Evolutionary conservation across 805 yeast species (phyloP), one percentile per base, ranked within the genome.

Genomic region (Candida orba): DNA sequence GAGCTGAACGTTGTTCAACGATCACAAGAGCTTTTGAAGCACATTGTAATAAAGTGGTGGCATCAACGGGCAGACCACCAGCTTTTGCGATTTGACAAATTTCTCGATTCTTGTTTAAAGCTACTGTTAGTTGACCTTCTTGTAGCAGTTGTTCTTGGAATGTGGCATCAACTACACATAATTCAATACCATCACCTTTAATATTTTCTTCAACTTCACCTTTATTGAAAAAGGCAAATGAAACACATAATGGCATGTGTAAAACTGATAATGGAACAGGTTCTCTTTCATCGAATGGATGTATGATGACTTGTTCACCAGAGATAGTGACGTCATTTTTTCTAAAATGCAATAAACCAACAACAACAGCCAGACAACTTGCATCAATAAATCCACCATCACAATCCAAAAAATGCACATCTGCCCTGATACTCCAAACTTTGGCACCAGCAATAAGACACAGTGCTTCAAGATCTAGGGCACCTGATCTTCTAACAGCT

Each of bases 301-400:
- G 93, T 0, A 91, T 69, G 10, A 82, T 72, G 10, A 87, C 67
- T 24, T 74, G 75, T 34, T 78, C 81, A 13, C 83, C 84, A 36
- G 72, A 71, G 9, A 89, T 78, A 2, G 89, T 76, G 29, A 88
- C 75, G 62, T 90, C 96, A 10, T 95, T 95, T 53, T 85, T 81
- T 44, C 76, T 76, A 63, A 79, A 93, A 60, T 90, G 96, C 51
- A 81, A 70, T 43, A 93, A 68, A 1, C 86, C 95, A 8, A 91
- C 77, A 75, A 88, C 83, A 8, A 88, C 96, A 0, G 93, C 98
- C 44, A 89, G 72, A 64, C 96, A 86, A 35, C 91, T 82, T 7
- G 88, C 84, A 62, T 93, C 99, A 34, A 90, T 81, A 39, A 93
- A 74, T 17, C 95, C 95, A 35, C 99, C 99, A 63, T 93, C 99